These are phyloP conservation scores for Verticillium longisporum DNA, from an alignment of 2,329 filamentous ascomycete species.

Conservation along the genomic window DNA sequence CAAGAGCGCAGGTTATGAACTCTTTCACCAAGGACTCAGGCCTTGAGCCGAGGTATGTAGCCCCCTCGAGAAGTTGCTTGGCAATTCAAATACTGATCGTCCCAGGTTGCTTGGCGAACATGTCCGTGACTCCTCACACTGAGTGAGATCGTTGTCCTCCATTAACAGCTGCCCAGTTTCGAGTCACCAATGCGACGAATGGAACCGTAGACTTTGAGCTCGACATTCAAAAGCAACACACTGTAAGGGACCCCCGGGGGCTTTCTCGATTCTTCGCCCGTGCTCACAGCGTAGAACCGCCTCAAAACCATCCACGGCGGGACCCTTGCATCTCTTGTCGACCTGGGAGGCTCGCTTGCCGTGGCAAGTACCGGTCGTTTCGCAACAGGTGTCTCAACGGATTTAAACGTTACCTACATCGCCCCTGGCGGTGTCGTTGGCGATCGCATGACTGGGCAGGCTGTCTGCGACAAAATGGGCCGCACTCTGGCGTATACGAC, in stretches of 20 bases:
- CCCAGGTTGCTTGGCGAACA: slow-evolving; percentile 32
- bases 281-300: slow-evolving; percentile 51
- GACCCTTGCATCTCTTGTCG: slow-evolving; percentile 70
- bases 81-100: not conserved
- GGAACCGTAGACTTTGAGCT: slow-evolving; percentile 72
- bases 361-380: slow-evolving; percentile 59
- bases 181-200: slow-evolving; percentile 55
- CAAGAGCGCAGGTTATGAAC: slow-evolving; percentile 60
- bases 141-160: not conserved
- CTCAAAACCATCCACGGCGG: slow-evolving; percentile 72
- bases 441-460: slow-evolving; percentile 48
- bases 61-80: not conserved
- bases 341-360: slow-evolving; percentile 58
- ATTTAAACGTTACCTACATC: slow-evolving; percentile 58
- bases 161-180: slow-evolving; percentile 42
- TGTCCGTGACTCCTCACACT: slow-evolving; percentile 18
- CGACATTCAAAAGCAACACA: slow-evolving; percentile 67
- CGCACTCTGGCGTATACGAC: slow-evolving; percentile 57
- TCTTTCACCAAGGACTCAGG: slow-evolving; percentile 83
- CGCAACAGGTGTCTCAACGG: slow-evolving; percentile 58
- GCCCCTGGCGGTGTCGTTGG: slow-evolving; percentile 51
- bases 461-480: slow-evolving; percentile 59
- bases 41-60: slow-evolving; percentile 72
- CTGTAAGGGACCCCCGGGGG: slow-evolving; percentile 37
- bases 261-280: not conserved